These are phyloP conservation scores for Cicer cuneatum DNA, from an alignment of 306 rosid genomes.

Conservation along the genomic window DNA sequence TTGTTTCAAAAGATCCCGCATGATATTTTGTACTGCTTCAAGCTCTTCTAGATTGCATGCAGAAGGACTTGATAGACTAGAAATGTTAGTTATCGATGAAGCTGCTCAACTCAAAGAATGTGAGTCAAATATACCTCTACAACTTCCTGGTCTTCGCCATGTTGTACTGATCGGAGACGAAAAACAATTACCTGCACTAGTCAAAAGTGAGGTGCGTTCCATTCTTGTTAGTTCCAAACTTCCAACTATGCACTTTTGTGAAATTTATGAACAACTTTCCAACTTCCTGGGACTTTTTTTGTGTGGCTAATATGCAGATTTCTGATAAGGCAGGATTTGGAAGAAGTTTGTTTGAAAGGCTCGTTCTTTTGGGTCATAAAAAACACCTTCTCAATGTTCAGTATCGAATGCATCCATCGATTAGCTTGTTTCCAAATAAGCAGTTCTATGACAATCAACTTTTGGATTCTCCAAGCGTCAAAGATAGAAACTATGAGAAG, in stretches of 20 bases:
- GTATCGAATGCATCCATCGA: constrained; percentile 57
- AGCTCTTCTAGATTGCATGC: constrained; percentile 50
- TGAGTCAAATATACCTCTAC: constrained; percentile 54
- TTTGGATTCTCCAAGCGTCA: constrained; percentile 45
- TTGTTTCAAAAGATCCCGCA: constrained; percentile 48
- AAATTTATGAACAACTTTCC: constrained; percentile 10
- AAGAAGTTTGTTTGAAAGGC: constrained; percentile 56
- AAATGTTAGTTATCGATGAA: constrained; percentile 57
- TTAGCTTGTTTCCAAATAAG: constrained; percentile 50
- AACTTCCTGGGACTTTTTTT: background rate
- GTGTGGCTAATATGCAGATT: constrained; percentile 41
- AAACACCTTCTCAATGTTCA: constrained; percentile 53
- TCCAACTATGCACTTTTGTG: constrained; percentile 27
- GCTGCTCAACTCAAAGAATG: constrained; percentile 62
- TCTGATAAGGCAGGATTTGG: constrained; percentile 48
- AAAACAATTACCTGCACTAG: constrained; percentile 54
- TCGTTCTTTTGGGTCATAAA: constrained; percentile 48
- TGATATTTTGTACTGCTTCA: constrained; percentile 55
- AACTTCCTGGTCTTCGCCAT: constrained; percentile 51
- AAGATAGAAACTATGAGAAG: constrained; percentile 40
- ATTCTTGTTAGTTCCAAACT: constrained; percentile 27
- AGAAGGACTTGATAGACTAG: constrained; percentile 41
- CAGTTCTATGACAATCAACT: constrained; percentile 49
- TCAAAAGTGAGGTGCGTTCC: constrained; percentile 54
- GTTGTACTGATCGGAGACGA: constrained; percentile 56